A percentile compares a stretch with the other conserved stretches of the same genome.
phyloP scores from a whole-genome alignment of 1,284 basidiomycete species.

The Puccinia polysora region DNA sequence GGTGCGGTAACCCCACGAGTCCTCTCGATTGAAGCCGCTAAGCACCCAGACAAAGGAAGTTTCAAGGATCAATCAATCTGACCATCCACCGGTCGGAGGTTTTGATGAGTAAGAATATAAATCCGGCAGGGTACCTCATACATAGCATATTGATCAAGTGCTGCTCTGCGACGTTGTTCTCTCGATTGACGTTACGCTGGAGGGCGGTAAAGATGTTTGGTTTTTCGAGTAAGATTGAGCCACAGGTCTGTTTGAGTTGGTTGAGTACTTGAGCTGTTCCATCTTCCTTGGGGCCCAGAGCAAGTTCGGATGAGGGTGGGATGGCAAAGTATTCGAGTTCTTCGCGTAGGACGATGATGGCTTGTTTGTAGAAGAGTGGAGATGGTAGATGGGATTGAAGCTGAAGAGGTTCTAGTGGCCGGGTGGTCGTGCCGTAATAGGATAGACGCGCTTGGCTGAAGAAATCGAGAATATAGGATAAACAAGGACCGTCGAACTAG shows the following conservation, averaged over 20 bases:
- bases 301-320: slow-evolving; percentile 59
- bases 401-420: slow-evolving; percentile 57
- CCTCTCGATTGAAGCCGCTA: slow-evolving; percentile 91
- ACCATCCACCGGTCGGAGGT: too few relatives aligned
- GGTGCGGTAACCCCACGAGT: slow-evolving; percentile 94
- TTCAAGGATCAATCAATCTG: too few relatives aligned
- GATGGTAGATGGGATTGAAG: slow-evolving; percentile 60
- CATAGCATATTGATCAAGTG: slow-evolving; percentile 99
- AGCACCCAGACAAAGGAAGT: background rate
- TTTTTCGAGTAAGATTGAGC: slow-evolving; percentile 79
- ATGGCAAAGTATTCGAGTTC: slow-evolving; percentile 98
- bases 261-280: slow-evolving; percentile 71
- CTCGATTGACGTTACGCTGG: slow-evolving; percentile 97
- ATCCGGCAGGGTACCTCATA: slow-evolving; percentile 73
- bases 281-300: slow-evolving; percentile 54
- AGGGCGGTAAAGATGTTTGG: slow-evolving; percentile 93
- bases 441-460: slow-evolving; percentile 78
- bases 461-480: slow-evolving; percentile 85
- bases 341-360: slow-evolving; percentile 95
- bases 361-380: slow-evolving; percentile 89
- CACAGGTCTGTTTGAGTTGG: slow-evolving; percentile 78
- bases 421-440: slow-evolving; percentile 80
- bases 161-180: slow-evolving; percentile 97
- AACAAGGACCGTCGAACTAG: slow-evolving; percentile 95
- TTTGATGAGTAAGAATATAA: background rate